Evolutionary conservation across 371 early-diverging fungal genomes (phyloP).

Genomic region (Gilbertella persicaria): DNA sequence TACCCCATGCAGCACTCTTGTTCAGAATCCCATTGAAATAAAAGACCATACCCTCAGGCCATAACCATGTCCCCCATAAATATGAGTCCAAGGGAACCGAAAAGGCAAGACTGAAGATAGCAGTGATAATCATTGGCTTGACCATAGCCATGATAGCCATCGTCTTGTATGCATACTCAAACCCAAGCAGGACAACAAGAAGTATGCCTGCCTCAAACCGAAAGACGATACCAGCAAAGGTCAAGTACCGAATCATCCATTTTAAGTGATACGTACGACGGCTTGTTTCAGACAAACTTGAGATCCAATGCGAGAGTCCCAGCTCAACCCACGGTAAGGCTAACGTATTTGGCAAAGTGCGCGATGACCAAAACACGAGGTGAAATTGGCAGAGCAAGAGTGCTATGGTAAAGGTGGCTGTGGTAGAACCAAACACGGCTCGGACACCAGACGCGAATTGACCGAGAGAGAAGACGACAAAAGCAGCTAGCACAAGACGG

Average conservation of each 20-base stretch:
- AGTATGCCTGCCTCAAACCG: conserved; percentile 79
- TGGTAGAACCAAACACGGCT: conserved; percentile 55
- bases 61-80: conserved; percentile 77
- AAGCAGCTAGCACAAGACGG: conserved; percentile 59
- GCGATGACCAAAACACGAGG: conserved; percentile 82
- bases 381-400: conserved; percentile 83
- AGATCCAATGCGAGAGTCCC: conserved; percentile 45
- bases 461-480: conserved; percentile 40
- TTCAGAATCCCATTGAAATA: conserved; percentile 84
- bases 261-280: conserved; percentile 29
- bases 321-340: conserved; percentile 68
- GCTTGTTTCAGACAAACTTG: conserved; percentile 19
- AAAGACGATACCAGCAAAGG: conserved; percentile 71
- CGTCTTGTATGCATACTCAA: conserved; percentile 32
- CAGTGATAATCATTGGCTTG: conserved; percentile 26
- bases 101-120: conserved; percentile 39
- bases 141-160: conserved; percentile 24
- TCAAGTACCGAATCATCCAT: conserved; percentile 59
- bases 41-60: conserved; percentile 89
- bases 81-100: conserved; percentile 79
- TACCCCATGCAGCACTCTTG: conserved; percentile 84
- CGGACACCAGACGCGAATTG: conserved; percentile 49
- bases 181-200: conserved; percentile 38
- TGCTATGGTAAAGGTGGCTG: conserved; percentile 59
- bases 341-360: conserved; percentile 87